phyloP scores from a whole-genome alignment of 1,139 yeast genomes.

The Scheffersomyces stambukii region DNA sequence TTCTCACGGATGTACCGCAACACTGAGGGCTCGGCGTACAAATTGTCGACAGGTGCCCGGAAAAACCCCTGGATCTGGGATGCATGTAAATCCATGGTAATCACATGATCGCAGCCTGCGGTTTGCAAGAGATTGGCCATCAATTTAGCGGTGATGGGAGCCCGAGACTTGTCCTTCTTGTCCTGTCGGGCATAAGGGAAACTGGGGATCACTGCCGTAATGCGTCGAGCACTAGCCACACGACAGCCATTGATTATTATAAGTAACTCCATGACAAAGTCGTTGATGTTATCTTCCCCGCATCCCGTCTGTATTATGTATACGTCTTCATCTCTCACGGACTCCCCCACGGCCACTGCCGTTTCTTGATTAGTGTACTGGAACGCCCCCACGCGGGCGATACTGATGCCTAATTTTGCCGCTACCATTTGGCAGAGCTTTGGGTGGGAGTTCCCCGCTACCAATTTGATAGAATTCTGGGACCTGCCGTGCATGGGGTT shows the following conservation, averaged over 20 bases:
- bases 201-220: conserved; percentile 92
- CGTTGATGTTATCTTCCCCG: conserved; percentile 70
- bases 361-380: conserved; percentile 82
- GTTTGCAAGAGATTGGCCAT: conserved; percentile 94
- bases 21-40: conserved; percentile 94
- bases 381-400: conserved; percentile 63
- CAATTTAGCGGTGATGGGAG: conserved; percentile 94
- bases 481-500: conserved; percentile 11
- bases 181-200: conserved; percentile 98
- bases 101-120: conserved; percentile 96
- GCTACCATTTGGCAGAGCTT: conserved; percentile 73
- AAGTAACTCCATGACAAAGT: conserved; percentile 78
- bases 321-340: conserved; percentile 94
- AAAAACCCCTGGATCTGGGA: conserved; percentile 97
- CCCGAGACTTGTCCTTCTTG: conserved; percentile 91
- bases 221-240: conserved; percentile 91
- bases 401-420: conserved; percentile 49
- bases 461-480: conserved; percentile 69
- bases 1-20: conserved; percentile 81
- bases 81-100: conserved; percentile 96
- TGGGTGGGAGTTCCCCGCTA: conserved; percentile 89
- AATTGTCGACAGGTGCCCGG: conserved; percentile 91
- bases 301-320: conserved; percentile 91
- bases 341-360: conserved; percentile 87
- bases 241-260: conserved; percentile 95